phyloP scores from a whole-genome alignment of 768 basidiomycete species.

The Podaxis sp. region DNA sequence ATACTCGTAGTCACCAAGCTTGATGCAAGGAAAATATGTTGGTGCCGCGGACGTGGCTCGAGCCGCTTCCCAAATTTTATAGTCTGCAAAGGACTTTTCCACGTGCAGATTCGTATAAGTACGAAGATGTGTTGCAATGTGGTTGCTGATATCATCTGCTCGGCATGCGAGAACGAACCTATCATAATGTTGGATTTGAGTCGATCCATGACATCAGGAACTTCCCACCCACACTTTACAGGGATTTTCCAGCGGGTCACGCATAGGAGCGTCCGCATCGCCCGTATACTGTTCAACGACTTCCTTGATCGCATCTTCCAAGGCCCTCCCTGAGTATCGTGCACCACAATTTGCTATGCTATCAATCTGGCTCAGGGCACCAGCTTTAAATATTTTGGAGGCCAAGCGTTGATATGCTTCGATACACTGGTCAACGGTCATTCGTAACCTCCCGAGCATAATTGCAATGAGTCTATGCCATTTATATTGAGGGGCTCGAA shows the following conservation, averaged over 20 bases:
- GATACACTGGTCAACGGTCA: conserved; percentile 35
- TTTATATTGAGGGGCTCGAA: neutral
- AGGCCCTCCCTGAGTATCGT: conserved; percentile 23
- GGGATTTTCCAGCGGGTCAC: conserved; percentile 21
- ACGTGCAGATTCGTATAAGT: conserved; percentile 28
- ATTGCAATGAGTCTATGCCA: conserved; percentile 31
- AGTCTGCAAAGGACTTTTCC: conserved; percentile 26
- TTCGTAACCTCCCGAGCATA: conserved; percentile 37
- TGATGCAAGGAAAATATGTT: conserved; percentile 30
- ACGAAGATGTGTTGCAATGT: conserved; percentile 28
- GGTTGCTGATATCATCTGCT: conserved; percentile 26
- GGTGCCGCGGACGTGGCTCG: conserved; percentile 37
- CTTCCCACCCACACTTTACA: conserved; percentile 30
- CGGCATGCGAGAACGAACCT: conserved; percentile 29
- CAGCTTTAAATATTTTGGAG: conserved; percentile 29
- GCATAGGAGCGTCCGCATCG: conserved; percentile 27
- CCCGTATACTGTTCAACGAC: conserved; percentile 25
- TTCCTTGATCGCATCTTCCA: conserved; percentile 27
- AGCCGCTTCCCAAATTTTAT: conserved; percentile 34
- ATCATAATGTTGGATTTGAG: neutral
- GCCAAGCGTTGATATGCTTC: conserved; percentile 27
- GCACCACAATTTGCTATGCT: conserved; percentile 24
- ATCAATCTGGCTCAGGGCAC: conserved; percentile 12
- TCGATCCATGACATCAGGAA: neutral
- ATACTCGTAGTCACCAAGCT: conserved; percentile 26